Percentiles rank a stretch among this genome's conserved stretches.
phyloP scores from a whole-genome alignment of 345 rosid species.

The Excoecaria agallocha region DNA sequence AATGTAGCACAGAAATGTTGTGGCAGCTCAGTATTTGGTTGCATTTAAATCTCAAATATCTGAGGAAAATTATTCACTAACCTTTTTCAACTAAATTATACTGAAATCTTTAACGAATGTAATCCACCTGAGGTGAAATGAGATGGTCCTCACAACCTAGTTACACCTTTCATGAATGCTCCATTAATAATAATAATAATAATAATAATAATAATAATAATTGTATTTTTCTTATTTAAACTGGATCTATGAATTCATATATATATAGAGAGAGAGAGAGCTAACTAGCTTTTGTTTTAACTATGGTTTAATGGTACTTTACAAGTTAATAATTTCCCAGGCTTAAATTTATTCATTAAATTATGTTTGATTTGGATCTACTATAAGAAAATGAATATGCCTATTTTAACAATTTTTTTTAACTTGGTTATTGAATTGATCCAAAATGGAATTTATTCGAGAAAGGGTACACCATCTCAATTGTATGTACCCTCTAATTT shows the following conservation, averaged over 20 bases:
- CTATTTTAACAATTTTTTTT: background rate
- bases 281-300: background rate
- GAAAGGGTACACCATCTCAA: background rate
- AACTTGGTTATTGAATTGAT: background rate
- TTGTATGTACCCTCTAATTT: background rate
- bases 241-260: too few species aligned
- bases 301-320: background rate
- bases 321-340: background rate
- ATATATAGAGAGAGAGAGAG: too few species aligned
- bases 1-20: background rate
- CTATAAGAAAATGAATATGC: background rate
- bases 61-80: too few species aligned
- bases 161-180: background rate
- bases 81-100: background rate
- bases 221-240: too few species aligned
- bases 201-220: background rate
- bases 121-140: background rate
- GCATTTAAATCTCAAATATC: background rate
- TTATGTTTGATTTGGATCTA: background rate
- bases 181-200: background rate
- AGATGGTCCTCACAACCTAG: conserved; percentile 6
- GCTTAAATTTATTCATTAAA: background rate
- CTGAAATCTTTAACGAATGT: background rate
- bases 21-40: background rate
- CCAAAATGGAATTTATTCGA: background rate